phyloP scores from a whole-genome alignment of 805 yeast species.

The Jamesozyma spencerorum region DNA sequence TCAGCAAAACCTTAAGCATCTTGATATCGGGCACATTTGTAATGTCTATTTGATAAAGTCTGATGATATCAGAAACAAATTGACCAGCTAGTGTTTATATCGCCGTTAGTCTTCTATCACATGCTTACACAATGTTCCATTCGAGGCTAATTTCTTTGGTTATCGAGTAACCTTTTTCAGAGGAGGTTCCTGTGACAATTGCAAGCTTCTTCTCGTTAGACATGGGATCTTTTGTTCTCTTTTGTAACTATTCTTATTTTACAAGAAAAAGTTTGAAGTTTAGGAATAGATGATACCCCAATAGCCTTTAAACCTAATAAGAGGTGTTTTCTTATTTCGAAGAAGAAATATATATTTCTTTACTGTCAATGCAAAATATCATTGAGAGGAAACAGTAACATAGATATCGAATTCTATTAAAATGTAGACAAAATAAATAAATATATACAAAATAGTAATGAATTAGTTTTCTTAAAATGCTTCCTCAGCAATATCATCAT shows the following conservation, averaged over 20 bases:
- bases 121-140: constrained; percentile 57
- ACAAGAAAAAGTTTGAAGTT: too few species aligned
- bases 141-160: constrained; percentile 38
- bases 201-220: constrained; percentile 31
- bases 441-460: too few species aligned
- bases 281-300: not conserved
- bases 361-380: too few species aligned
- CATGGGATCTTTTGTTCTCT: too few species aligned
- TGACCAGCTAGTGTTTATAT: constrained; percentile 39
- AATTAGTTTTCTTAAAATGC: constrained; percentile 27
- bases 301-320: not conserved
- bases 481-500: constrained; percentile 84
- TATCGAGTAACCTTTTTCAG: constrained; percentile 46
- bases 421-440: not conserved
- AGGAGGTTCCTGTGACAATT: constrained; percentile 49
- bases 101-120: constrained; percentile 56
- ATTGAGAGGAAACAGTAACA: too few species aligned
- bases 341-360: too few species aligned
- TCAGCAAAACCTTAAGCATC: constrained; percentile 35
- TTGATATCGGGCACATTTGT: constrained; percentile 39
- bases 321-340: too few species aligned
- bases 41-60: constrained; percentile 48
- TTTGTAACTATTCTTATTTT: too few species aligned
- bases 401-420: too few species aligned
- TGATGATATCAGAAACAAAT: constrained; percentile 30